Conservation (phyloP, 768 basidiomycete species). For the Trametes cingulata region DNA sequence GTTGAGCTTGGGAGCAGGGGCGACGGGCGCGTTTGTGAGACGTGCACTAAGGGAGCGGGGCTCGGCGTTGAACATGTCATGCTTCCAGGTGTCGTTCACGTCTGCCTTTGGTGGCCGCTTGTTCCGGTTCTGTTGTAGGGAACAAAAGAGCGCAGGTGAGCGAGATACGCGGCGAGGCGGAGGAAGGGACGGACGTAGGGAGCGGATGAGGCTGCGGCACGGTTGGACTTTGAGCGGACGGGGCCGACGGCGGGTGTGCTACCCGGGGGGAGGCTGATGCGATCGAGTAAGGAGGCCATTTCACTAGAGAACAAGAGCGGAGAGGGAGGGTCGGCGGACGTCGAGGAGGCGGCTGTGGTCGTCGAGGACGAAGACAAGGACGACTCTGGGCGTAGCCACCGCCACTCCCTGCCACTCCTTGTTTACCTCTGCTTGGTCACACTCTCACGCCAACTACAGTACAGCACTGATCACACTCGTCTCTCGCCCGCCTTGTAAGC, state of each 20-base stretch:
- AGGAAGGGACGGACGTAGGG: constrained; percentile 26
- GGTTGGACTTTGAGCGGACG: constrained; percentile 24
- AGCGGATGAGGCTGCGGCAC: constrained; percentile 19
- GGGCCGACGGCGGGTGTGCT: constrained; percentile 20
- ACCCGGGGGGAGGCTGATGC: constrained; percentile 36
- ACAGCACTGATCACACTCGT: too few species aligned
- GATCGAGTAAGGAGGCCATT: constrained; percentile 63
- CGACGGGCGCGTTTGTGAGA: constrained; percentile 43
- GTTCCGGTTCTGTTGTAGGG: constrained; percentile 38
- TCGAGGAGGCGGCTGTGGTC: background rate
- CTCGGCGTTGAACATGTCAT: constrained; percentile 55
- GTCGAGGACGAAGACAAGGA: background rate
- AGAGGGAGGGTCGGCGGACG: background rate
- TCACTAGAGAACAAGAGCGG: background rate
- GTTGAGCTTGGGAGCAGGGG: constrained; percentile 49
- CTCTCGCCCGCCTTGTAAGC: too few species aligned
- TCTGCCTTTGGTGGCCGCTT: constrained; percentile 65
- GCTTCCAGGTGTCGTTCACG: constrained; percentile 65
- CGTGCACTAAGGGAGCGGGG: constrained; percentile 52
- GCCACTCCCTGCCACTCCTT: background rate
- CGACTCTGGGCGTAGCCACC: constrained; percentile 1
- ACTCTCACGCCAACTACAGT: background rate
- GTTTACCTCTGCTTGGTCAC: background rate
- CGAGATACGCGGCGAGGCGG: background rate
- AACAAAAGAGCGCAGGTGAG: background rate